Evolutionary conservation across 164 flowering plant species (phyloP).

Genomic region (Piper longum): DNA sequence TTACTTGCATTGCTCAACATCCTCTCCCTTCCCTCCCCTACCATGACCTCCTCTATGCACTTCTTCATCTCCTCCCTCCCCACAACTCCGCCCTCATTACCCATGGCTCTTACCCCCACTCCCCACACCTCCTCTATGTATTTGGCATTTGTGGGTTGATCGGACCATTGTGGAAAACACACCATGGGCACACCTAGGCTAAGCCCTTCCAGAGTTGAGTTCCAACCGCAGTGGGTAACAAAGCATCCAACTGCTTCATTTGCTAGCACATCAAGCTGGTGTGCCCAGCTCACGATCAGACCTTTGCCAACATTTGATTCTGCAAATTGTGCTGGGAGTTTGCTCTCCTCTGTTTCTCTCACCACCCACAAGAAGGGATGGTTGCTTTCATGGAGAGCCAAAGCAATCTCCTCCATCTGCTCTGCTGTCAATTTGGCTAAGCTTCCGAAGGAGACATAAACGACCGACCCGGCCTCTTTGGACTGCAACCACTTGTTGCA

Average conservation of each 20-base stretch:
- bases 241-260: constrained; percentile 3
- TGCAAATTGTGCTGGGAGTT: constrained; percentile 1
- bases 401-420: constrained; percentile 18
- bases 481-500: constrained; percentile 13
- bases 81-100: constrained; percentile 12
- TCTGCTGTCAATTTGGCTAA: constrained; percentile 4
- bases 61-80: constrained; percentile 17
- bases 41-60: constrained; percentile 19
- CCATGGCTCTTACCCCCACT: constrained; percentile 13
- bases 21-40: constrained; percentile 8
- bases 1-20: neutral
- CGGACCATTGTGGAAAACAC: constrained; percentile 19
- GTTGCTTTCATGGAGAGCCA: constrained; percentile 7
- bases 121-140: constrained; percentile 18
- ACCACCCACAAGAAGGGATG: constrained; percentile 18
- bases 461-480: constrained; percentile 10
- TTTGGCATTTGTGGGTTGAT: constrained; percentile 27
- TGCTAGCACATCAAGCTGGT: constrained; percentile 11
- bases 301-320: constrained; percentile 7
- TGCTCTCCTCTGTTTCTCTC: constrained; percentile 5
- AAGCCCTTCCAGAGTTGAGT: constrained; percentile 21
- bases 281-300: constrained; percentile 19
- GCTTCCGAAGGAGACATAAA: constrained; percentile 19
- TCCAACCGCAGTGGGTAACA: constrained; percentile 19
- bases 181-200: constrained; percentile 27